These are phyloP conservation scores for Pulveroboletus frians DNA, from an alignment of 768 basidiomycete species.

Conservation along the genomic window DNA sequence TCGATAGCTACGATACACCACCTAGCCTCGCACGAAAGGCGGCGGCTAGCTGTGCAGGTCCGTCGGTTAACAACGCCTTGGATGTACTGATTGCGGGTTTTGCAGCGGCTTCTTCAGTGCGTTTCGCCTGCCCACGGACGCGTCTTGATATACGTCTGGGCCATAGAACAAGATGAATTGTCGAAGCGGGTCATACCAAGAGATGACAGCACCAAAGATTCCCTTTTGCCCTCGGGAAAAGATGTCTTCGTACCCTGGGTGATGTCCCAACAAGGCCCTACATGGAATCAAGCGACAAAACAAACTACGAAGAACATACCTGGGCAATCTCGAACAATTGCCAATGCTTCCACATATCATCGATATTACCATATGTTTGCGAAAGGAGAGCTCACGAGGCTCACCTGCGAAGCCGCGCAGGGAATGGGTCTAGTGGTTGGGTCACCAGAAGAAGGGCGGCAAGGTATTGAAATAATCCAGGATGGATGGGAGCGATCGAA, in stretches of 20 bases:
- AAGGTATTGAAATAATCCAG: constrained; percentile 62
- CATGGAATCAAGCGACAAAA: constrained; percentile 14
- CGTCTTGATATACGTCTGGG: constrained; percentile 94
- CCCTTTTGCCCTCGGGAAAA: constrained; percentile 39
- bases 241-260: constrained; percentile 95
- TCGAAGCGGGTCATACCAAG: constrained; percentile 68
- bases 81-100: background rate
- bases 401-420: constrained; percentile 60
- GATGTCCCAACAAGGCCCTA: constrained; percentile 35
- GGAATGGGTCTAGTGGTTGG: constrained; percentile 54
- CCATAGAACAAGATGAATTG: constrained; percentile 82
- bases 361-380: constrained; percentile 97
- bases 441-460: constrained; percentile 15
- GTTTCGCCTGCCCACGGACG: constrained; percentile 70
- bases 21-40: constrained; percentile 72
- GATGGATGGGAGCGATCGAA: constrained; percentile 88
- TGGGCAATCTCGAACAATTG: constrained; percentile 1
- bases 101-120: constrained; percentile 55
- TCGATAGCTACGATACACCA: constrained; percentile 99
- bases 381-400: constrained; percentile 62
- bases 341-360: constrained; percentile 49
- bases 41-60: constrained; percentile 72
- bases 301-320: background rate
- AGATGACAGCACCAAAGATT: background rate
- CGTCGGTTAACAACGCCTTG: constrained; percentile 5